Evolutionary conservation across 2,329 filamentous ascomycete species (phyloP), one percentile per base, ranked within the genome.

Genomic region (Diaporthe vaccinii): DNA sequence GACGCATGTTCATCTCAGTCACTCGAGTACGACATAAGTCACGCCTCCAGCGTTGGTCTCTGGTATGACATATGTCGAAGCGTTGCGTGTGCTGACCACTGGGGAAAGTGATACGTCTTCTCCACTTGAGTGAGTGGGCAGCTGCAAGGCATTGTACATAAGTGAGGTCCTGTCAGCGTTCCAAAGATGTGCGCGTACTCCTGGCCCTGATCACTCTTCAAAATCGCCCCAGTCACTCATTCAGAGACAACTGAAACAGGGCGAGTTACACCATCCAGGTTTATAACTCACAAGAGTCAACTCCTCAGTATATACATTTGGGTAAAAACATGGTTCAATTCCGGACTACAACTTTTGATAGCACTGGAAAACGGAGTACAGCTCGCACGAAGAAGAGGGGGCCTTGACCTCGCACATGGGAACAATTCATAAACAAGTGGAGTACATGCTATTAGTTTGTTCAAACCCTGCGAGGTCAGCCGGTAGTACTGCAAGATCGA

Each of bases 271-370:
- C 31, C 5, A 55, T 10, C 25, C 8, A 25, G 7, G 31, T 44
- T 20, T 1, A 7, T 31, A 22, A 20, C 15, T 46, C 25, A 31
- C 15, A 22, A 6, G 3, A 2, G 1, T 22, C 20, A 6, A 8
- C 4, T 34, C 2, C 9, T 17, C 8, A 8, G 4, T 3, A n/a
- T n/a, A 39, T 3, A 34, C 22, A 10, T 15, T 0, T 1, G 28
- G 31, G 8, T 8, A 22, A 20, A 20, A 34, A 15, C 7, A 65
- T 15, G 53, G 53, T 17, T 17, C 6, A 8, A 28, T 3, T 55
- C 25, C 51, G 14, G 25, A 44, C 25, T 4, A 8, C 51, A 20
- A 65, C 28, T 3, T n/a, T 20, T 31, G 20, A 46, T 17, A n/a
- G 28, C 61, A 22, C 9, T 34, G 17, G 39, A 15, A 4, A 15